A percentile compares a stretch with the other conserved stretches of the same genome.
phyloP scores from a whole-genome alignment of 208 protist genomes.

The Acanthamoeba sp. region DNA sequence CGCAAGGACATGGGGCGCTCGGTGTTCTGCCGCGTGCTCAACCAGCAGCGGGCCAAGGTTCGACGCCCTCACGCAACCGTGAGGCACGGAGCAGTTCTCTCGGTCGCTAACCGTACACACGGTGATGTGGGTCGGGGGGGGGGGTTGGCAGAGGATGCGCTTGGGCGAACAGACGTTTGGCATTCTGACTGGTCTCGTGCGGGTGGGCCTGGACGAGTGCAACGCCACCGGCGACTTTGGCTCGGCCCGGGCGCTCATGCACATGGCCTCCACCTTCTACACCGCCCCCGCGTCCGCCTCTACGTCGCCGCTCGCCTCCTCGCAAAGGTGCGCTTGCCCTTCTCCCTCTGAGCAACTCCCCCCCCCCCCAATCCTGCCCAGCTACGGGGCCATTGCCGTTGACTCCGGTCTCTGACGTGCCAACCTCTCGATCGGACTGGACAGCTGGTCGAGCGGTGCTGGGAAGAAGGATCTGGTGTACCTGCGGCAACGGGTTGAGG shows the following conservation, averaged over 20 bases:
- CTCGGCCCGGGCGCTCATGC: not conserved
- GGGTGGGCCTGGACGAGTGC: conserved; percentile 15
- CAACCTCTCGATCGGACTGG: not conserved
- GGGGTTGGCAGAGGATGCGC: not conserved
- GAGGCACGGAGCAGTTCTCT: not conserved
- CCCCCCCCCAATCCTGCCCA: no score
- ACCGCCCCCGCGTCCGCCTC: not conserved
- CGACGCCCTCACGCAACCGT: not conserved
- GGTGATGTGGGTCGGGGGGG: not conserved
- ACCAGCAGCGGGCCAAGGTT: conserved; percentile 60
- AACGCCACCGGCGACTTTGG: not conserved
- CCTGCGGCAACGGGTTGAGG: not conserved
- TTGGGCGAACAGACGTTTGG: not conserved
- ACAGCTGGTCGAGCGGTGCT: not conserved
- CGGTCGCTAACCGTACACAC: not conserved
- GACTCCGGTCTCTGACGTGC: no score
- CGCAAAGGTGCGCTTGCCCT: not conserved
- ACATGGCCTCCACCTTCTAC: conserved; percentile 60
- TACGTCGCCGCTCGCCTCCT: not conserved
- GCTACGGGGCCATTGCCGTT: no score
- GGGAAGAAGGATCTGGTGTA: not conserved
- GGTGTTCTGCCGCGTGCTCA: conserved; percentile 43
- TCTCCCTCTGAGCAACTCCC: no score
- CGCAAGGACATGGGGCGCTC: conserved; percentile 8
- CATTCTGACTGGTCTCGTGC: not conserved